Evolutionary conservation across 768 basidiomycete species (phyloP).

Genomic region (Russula compacta): DNA sequence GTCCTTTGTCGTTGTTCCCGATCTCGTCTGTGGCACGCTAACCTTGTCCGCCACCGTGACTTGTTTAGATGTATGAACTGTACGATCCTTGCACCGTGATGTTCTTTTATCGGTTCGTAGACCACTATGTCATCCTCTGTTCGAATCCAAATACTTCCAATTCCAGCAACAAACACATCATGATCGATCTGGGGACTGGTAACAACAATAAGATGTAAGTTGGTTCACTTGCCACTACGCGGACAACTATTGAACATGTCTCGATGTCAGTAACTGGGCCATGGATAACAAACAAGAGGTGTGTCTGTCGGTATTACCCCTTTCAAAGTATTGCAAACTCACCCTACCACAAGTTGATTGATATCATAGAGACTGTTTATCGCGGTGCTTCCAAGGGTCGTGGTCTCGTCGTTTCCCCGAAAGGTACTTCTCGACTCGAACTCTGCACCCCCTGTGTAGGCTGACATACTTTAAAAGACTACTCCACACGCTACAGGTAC

Average conservation of each 20-base stretch:
- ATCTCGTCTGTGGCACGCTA: neutral
- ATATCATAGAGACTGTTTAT: slow-evolving; percentile 97
- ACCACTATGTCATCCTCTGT: neutral
- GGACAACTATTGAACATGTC: neutral
- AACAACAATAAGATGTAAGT: slow-evolving; percentile 98
- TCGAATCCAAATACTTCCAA: slow-evolving; percentile 3
- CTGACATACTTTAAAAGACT: slow-evolving; percentile 40
- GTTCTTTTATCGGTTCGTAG: slow-evolving; percentile 87
- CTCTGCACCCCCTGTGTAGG: neutral
- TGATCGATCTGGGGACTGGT: slow-evolving; percentile 99
- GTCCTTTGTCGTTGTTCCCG: slow-evolving; percentile 13
- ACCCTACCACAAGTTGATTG: slow-evolving; percentile 59
- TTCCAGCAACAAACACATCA: slow-evolving; percentile 92
- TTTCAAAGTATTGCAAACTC: neutral
- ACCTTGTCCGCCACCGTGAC: neutral
- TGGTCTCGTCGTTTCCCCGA: slow-evolving; percentile 94
- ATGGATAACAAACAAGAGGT: slow-evolving; percentile 99
- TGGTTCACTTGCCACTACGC: neutral
- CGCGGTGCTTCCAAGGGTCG: slow-evolving; percentile 96
- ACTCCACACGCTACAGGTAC: slow-evolving; percentile 76
- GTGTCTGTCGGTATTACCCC: slow-evolving; percentile 19
- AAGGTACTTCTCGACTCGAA: slow-evolving; percentile 42
- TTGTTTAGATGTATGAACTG: slow-evolving; percentile 87
- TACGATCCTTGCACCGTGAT: slow-evolving; percentile 97
- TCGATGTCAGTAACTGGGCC: slow-evolving; percentile 77